Evolutionary conservation across 2,329 filamentous ascomycete species (phyloP).

Genomic region (Penicillium hesseltinei): DNA sequence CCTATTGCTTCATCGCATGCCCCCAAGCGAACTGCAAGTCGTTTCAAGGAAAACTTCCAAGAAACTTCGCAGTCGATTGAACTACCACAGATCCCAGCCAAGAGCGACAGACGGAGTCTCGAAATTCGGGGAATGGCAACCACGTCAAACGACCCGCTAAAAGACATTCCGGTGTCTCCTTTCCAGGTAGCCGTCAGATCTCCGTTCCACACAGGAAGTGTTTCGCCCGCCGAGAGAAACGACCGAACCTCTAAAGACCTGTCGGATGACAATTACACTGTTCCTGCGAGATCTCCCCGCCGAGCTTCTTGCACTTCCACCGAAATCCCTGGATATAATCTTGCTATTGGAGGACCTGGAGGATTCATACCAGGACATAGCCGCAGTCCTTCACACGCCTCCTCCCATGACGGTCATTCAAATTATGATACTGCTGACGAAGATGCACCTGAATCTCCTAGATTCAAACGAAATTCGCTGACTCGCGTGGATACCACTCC

Average conservation of each 20-base stretch:
- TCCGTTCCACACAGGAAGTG: conserved; percentile 7
- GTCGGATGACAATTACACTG: background rate
- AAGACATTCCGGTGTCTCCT: background rate
- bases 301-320: background rate
- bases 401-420: conserved; percentile 24
- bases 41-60: conserved; percentile 2
- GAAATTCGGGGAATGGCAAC: conserved; percentile 4
- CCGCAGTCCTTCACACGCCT: conserved; percentile 15
- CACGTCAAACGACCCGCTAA: background rate
- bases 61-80: background rate
- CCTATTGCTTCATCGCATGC: background rate
- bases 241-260: conserved; percentile 1
- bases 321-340: background rate
- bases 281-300: conserved; percentile 3
- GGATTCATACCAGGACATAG: conserved; percentile 7
- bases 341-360: background rate
- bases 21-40: background rate
- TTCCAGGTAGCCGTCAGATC: conserved; percentile 3
- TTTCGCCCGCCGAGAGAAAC: background rate
- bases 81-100: background rate
- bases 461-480: background rate
- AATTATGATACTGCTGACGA: conserved; percentile 37
- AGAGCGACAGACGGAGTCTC: conserved; percentile 3
- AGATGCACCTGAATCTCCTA: conserved; percentile 17
- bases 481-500: background rate